Evolutionary conservation across 108 stramenopile species (phyloP).

Genomic region (Cyclotella sp.): DNA sequence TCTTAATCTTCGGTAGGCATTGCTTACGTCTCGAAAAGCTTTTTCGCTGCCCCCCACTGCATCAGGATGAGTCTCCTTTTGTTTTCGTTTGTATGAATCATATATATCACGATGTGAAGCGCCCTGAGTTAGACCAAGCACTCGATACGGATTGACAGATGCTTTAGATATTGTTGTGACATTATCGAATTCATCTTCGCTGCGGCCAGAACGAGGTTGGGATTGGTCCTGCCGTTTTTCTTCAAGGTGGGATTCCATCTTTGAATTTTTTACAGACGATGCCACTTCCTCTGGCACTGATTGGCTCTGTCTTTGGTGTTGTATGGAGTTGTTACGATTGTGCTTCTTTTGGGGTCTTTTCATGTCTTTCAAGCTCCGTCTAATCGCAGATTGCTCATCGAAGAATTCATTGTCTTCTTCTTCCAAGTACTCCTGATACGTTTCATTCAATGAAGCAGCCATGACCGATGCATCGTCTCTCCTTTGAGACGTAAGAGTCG

Average conservation of each 20-base stretch:
- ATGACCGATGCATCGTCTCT: constrained; percentile 40
- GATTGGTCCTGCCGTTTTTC: constrained; percentile 4
- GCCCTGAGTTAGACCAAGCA: constrained; percentile 28
- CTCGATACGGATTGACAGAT: constrained; percentile 40
- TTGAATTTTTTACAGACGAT: constrained; percentile 16
- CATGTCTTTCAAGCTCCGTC: constrained; percentile 25
- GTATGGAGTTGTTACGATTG: background rate
- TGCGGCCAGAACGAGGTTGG: background rate
- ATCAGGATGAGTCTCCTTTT: constrained; percentile 30
- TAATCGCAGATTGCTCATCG: constrained; percentile 34
- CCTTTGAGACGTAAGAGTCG: background rate
- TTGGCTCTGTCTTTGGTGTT: constrained; percentile 2
- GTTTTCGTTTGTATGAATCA: constrained; percentile 26
- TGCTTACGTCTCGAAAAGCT: constrained; percentile 44
- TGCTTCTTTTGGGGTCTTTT: constrained; percentile 7
- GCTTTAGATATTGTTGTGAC: constrained; percentile 55
- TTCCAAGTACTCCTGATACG: constrained; percentile 28
- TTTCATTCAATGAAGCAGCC: constrained; percentile 38
- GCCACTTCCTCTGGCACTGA: constrained; percentile 3
- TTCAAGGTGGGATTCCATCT: constrained; percentile 28
- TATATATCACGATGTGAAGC: constrained; percentile 32
- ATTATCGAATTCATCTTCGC: constrained; percentile 33
- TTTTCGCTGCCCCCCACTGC: constrained; percentile 35
- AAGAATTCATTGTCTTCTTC: constrained; percentile 20
- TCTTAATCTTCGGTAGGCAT: constrained; percentile 45